Evolutionary conservation across 805 yeast genomes (phyloP).

Genomic region (Metschnikowia cubensis): DNA sequence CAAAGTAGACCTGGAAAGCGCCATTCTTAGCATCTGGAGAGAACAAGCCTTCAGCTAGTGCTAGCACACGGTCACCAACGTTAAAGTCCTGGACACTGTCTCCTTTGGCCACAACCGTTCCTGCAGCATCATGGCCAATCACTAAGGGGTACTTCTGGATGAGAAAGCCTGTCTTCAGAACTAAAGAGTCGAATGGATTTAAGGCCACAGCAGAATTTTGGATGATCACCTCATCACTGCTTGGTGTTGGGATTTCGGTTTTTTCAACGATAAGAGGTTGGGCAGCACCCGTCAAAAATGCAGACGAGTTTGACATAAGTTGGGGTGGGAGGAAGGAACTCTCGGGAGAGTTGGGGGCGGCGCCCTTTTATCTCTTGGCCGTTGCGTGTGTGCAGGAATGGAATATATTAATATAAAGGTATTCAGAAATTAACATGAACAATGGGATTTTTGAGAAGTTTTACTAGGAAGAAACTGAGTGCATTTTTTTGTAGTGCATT

Average conservation of each 20-base stretch:
- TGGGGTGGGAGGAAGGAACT: neutral
- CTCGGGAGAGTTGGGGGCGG: too few relatives aligned
- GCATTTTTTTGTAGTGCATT: too few relatives aligned
- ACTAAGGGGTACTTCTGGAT: slow-evolving; percentile 8
- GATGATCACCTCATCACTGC: slow-evolving; percentile 8
- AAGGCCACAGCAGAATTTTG: slow-evolving; percentile 9
- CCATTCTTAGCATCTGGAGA: slow-evolving; percentile 12
- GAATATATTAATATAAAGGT: too few relatives aligned
- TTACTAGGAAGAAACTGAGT: too few relatives aligned
- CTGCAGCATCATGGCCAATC: slow-evolving; percentile 11
- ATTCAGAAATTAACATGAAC: too few relatives aligned
- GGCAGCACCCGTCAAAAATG: neutral
- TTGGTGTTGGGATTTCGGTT: slow-evolving; percentile 5
- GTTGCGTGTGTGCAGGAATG: neutral
- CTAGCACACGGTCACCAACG: slow-evolving; percentile 10
- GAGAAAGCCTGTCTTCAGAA: slow-evolving; percentile 7
- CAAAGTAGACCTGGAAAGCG: slow-evolving; percentile 10
- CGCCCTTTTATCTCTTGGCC: too few relatives aligned
- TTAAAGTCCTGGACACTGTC: slow-evolving; percentile 1
- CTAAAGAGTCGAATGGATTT: slow-evolving; percentile 8
- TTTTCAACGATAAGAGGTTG: neutral
- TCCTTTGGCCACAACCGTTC: slow-evolving; percentile 8
- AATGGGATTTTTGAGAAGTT: too few relatives aligned
- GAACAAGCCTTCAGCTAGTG: slow-evolving; percentile 10
- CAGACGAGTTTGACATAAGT: neutral